Evolutionary conservation across 2,329 filamentous ascomycete species (phyloP).

Genomic region (Phaeosphaeriaceae sp.): DNA sequence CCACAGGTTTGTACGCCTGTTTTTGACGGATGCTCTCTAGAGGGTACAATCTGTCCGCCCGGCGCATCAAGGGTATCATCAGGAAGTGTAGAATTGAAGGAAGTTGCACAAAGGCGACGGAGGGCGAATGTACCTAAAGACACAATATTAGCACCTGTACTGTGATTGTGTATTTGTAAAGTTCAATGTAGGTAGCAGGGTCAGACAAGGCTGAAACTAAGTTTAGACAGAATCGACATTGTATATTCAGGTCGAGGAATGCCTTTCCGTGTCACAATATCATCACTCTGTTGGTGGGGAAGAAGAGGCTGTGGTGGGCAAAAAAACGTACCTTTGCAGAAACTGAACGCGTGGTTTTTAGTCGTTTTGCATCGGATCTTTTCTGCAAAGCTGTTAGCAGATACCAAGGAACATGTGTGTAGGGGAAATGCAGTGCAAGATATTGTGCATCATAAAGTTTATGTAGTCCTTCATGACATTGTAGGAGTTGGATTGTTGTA

Average conservation of each 20-base stretch:
- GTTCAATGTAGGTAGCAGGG: slow-evolving; percentile 31
- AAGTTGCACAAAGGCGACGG: slow-evolving; percentile 19
- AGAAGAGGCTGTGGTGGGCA: slow-evolving; percentile 4
- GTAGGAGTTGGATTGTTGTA: slow-evolving; percentile 67
- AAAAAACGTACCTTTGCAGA: slow-evolving; percentile 3
- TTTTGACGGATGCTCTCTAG: slow-evolving; percentile 58
- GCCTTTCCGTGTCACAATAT: slow-evolving; percentile 69
- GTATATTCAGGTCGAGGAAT: slow-evolving; percentile 71
- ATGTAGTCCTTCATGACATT: slow-evolving; percentile 58
- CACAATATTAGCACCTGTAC: slow-evolving; percentile 34
- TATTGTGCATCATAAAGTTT: slow-evolving; percentile 57
- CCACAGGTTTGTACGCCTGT: slow-evolving; percentile 70
- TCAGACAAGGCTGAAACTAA: slow-evolving; percentile 77
- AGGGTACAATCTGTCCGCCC: slow-evolving; percentile 69
- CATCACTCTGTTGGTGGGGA: slow-evolving; percentile 59
- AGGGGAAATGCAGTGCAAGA: slow-evolving; percentile 13
- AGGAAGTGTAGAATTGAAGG: slow-evolving; percentile 45
- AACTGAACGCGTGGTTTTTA: neutral
- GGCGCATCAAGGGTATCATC: slow-evolving; percentile 71
- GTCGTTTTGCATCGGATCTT: neutral
- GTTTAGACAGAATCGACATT: slow-evolving; percentile 67
- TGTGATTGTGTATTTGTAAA: slow-evolving; percentile 15
- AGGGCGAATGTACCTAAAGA: slow-evolving; percentile 41
- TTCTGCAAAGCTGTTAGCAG: slow-evolving; percentile 27
- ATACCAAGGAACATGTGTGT: neutral